Percentiles rank a stretch among this genome's conserved stretches.
phyloP scores from a whole-genome alignment of 1,284 basidiomycete species.

The Paramarasmius palmivorus region DNA sequence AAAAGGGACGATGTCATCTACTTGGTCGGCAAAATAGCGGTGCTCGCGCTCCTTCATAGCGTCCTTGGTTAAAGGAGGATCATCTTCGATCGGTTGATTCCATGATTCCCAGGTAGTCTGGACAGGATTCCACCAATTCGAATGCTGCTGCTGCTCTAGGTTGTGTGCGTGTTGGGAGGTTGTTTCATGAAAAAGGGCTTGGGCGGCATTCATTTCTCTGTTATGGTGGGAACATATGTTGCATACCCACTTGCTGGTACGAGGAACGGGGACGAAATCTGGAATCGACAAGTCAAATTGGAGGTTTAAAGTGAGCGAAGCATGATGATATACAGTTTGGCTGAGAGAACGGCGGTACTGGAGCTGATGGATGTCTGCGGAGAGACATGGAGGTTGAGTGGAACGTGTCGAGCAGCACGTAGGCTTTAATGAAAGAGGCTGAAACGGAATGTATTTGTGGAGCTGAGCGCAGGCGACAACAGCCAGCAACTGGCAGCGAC shows the following conservation, averaged over 20 bases:
- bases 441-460: too few species aligned
- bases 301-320: not conserved
- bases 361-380: too few species aligned
- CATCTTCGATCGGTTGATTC: slow-evolving; percentile 3
- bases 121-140: slow-evolving; percentile 19
- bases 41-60: slow-evolving; percentile 51
- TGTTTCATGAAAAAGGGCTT: not conserved
- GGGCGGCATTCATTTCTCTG: slow-evolving; percentile 8
- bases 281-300: not conserved
- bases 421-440: too few species aligned
- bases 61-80: slow-evolving; percentile 30
- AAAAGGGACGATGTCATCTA: slow-evolving; percentile 50
- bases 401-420: too few species aligned
- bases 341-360: not conserved
- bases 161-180: slow-evolving; percentile 22
- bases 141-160: slow-evolving; percentile 16
- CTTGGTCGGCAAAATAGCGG: slow-evolving; percentile 47
- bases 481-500: too few species aligned
- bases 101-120: slow-evolving; percentile 6
- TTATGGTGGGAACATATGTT: slow-evolving; percentile 28
- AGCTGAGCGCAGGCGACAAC: too few species aligned
- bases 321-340: not conserved
- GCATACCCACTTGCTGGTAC: slow-evolving; percentile 28
- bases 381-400: too few species aligned
- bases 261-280: slow-evolving; percentile 5